Evolutionary conservation across 352 stramenopile genomes (phyloP).

Genomic region (Phytophthora lateralis): DNA sequence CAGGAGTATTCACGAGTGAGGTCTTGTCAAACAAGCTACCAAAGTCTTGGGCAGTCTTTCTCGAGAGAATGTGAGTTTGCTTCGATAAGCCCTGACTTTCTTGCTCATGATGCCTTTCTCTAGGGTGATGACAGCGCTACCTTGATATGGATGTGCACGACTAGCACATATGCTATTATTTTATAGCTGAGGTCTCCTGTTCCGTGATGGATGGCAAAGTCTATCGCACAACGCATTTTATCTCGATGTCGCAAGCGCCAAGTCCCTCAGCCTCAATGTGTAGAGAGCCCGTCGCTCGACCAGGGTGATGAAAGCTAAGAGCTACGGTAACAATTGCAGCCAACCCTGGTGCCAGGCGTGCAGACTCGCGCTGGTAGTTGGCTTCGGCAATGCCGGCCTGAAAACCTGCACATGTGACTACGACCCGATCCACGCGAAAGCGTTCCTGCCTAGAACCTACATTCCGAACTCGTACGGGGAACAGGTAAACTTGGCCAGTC

Average conservation of each 20-base stretch:
- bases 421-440: constrained; percentile 63
- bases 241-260: constrained; percentile 51
- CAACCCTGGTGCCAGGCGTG: constrained; percentile 60
- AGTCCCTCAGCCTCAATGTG: constrained; percentile 60
- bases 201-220: constrained; percentile 1
- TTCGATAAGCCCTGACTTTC: background rate
- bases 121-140: background rate
- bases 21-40: background rate
- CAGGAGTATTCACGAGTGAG: constrained; percentile 12
- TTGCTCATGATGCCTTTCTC: too few species aligned
- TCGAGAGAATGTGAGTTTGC: background rate
- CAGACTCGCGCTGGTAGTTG: constrained; percentile 63
- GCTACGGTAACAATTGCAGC: constrained; percentile 65
- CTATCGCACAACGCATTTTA: constrained; percentile 57
- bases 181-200: background rate
- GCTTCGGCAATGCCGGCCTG: constrained; percentile 52
- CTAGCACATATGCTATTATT: constrained; percentile 1
- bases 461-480: constrained; percentile 70
- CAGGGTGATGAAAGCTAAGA: constrained; percentile 62
- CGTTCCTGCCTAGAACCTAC: constrained; percentile 69
- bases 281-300: constrained; percentile 47
- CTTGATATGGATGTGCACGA: constrained; percentile 5
- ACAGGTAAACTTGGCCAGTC: constrained; percentile 65
- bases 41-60: constrained; percentile 10
- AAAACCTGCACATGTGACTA: constrained; percentile 43